Percentiles rank a stretch among this genome's conserved stretches.
Evolutionary conservation across 495 filamentous ascomycete genomes (phyloP).

Genomic region (Penicillium paradoxum): DNA sequence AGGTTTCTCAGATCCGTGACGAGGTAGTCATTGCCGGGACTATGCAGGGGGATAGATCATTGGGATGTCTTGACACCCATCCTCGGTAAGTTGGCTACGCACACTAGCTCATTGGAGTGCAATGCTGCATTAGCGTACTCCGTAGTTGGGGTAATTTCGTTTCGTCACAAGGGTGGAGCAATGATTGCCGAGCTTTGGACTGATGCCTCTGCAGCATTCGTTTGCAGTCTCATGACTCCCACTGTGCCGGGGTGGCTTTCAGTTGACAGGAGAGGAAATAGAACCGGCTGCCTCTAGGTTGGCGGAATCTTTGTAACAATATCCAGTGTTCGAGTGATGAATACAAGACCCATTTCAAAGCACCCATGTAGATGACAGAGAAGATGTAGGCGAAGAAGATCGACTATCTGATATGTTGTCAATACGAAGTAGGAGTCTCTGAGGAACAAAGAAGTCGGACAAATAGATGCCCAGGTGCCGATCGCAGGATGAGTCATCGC

Average conservation of each 20-base stretch:
- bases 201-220: neutral
- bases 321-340: no score
- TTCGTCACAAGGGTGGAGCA: neutral
- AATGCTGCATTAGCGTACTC: constrained; percentile 9
- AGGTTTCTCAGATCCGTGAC: constrained; percentile 13
- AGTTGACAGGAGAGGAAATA: neutral
- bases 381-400: no score
- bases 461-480: neutral
- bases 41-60: constrained; percentile 6
- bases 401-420: no score
- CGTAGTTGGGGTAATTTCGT: neutral
- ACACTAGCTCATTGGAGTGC: neutral
- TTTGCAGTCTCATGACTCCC: neutral
- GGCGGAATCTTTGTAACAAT: no score
- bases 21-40: constrained; percentile 7
- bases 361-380: no score
- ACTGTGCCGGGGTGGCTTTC: neutral
- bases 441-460: no score
- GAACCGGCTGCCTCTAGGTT: no score
- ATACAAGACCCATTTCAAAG: no score
- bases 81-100: constrained; percentile 10
- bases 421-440: neutral
- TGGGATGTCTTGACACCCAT: neutral
- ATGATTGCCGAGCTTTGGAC: neutral
- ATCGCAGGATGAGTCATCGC: constrained; percentile 2